phyloP scores from a whole-genome alignment of 257 asterid genomes.

The Gynochthodes officinalis region DNA sequence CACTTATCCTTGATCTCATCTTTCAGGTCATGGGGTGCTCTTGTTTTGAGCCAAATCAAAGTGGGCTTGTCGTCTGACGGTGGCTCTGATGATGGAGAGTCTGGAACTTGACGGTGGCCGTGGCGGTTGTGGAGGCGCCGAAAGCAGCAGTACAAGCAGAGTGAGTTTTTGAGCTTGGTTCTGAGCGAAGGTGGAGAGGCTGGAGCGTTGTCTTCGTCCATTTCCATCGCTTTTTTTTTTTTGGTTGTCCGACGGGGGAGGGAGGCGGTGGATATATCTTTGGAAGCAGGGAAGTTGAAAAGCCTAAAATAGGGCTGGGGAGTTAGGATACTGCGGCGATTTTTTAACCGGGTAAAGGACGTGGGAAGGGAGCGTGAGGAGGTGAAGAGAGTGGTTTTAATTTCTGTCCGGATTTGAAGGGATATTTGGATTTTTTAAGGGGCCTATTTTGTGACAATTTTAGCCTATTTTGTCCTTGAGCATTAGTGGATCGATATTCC shows the following conservation, averaged over 20 bases:
- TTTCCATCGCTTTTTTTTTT: background rate
- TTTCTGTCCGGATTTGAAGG: background rate
- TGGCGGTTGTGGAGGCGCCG: slow-evolving; percentile 38
- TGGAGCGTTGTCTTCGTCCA: slow-evolving; percentile 22
- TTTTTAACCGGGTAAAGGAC: background rate
- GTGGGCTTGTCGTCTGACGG: slow-evolving; percentile 46
- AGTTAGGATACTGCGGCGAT: slow-evolving; percentile 11
- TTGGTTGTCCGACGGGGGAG: background rate
- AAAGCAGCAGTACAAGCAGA: slow-evolving; percentile 56
- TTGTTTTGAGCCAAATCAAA: slow-evolving; percentile 39
- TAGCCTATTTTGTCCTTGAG: too few relatives aligned
- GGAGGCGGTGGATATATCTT: background rate
- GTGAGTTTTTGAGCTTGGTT: slow-evolving; percentile 40
- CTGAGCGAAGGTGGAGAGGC: slow-evolving; percentile 36
- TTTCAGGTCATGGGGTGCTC: slow-evolving; percentile 26
- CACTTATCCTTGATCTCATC: slow-evolving; percentile 52
- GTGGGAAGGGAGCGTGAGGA: background rate
- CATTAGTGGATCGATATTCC: too few relatives aligned
- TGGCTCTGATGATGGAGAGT: slow-evolving; percentile 24
- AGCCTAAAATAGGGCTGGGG: slow-evolving; percentile 8
- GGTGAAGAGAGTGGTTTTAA: background rate
- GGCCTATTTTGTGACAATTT: too few relatives aligned
- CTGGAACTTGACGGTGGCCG: slow-evolving; percentile 27
- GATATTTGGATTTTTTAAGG: background rate
- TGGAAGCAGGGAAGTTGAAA: background rate